Base-by-base conservation (phyloP, 1,139 yeast species). In the Kodamaea ohmeri region DNA sequence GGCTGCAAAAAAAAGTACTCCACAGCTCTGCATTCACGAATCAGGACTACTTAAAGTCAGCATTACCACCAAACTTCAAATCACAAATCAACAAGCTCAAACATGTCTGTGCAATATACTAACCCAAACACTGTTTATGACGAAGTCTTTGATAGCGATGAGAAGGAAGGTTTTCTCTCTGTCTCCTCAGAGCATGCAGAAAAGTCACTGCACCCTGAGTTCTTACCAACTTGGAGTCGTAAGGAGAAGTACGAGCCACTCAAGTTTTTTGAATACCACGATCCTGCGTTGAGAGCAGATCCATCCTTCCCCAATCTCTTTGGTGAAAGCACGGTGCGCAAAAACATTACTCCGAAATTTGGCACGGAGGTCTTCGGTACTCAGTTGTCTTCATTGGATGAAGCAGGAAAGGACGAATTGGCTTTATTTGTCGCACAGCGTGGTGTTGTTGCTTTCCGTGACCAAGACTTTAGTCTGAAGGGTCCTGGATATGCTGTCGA, bases 381-480 rank as follows among this genome's bases (percentile, higher is more conserved):
- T 31, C 85, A 80, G 52, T 61, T 83, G 37, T 73, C 83, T 2
- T 55, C 71, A 42, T 63, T 82, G 40, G 58, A 64, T 35, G 71
- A 71, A 36, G 65, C 60, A 9, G 86, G 74, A 31, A 78, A 74
- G 53, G 77, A 80, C 54, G 89, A 82, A 51, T 67, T 82, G 50
- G 86, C 89, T 0, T 64, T 80, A 32, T 62, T 76, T 27, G 80
- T 76, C 31, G 83, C 83, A 9, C 73, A 78, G 58, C 70, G 86
- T 49, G 88, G 88, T 31, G 82, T 81, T 36, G 80, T 79, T 22
- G 76, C 80, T 9, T 80, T 83, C 61, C 68, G 85, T 53, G 74
- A 78, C 45, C 89, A 82, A 58, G 80, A 83, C 50, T 72, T 80
- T 45, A 72, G 78, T 34, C 65, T 67, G 28, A 60, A 73, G 43